phyloP scores from a whole-genome alignment of 805 yeast species.

The Alloascoidea hylecoeti region DNA sequence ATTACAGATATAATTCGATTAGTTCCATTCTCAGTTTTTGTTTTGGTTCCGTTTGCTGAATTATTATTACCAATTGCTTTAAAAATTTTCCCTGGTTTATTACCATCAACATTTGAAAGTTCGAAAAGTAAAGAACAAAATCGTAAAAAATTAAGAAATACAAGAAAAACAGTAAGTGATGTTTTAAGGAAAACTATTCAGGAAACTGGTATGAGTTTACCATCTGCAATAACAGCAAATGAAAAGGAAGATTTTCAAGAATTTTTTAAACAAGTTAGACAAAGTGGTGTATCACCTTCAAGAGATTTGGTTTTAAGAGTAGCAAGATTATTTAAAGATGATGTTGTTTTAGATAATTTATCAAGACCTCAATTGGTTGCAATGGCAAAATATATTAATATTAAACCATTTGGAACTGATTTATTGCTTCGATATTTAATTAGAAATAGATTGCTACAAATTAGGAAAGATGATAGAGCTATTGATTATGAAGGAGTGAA shows the following conservation, averaged over 20 bases:
- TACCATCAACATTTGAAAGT: constrained; percentile 67
- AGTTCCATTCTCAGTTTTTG: constrained; percentile 66
- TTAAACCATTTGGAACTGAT: constrained; percentile 62
- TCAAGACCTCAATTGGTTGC: constrained; percentile 67
- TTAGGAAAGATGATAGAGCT: constrained; percentile 62
- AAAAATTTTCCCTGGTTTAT: constrained; percentile 58
- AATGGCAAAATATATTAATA: constrained; percentile 62
- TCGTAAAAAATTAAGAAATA: constrained; percentile 24
- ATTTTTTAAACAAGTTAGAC: constrained; percentile 45
- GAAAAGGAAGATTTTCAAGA: constrained; percentile 51
- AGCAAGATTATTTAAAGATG: constrained; percentile 68
- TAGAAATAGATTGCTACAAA: constrained; percentile 57
- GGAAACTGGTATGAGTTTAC: constrained; percentile 45
- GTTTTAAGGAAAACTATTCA: constrained; percentile 41
- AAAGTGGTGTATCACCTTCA: constrained; percentile 29
- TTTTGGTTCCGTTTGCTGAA: constrained; percentile 69
- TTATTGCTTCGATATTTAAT: constrained; percentile 64
- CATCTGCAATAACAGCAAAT: constrained; percentile 43
- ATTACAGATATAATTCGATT: constrained; percentile 55
- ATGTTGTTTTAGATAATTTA: constrained; percentile 64
- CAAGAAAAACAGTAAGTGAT: constrained; percentile 33
- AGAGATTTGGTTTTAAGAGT: constrained; percentile 50
- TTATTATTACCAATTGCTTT: constrained; percentile 58
- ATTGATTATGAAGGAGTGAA: constrained; percentile 72
- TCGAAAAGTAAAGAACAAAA: constrained; percentile 34